A percentile compares a stretch with the other conserved stretches of the same genome.
phyloP scores from a whole-genome alignment of 768 basidiomycete species.

The Sarcodon aspratus region DNA sequence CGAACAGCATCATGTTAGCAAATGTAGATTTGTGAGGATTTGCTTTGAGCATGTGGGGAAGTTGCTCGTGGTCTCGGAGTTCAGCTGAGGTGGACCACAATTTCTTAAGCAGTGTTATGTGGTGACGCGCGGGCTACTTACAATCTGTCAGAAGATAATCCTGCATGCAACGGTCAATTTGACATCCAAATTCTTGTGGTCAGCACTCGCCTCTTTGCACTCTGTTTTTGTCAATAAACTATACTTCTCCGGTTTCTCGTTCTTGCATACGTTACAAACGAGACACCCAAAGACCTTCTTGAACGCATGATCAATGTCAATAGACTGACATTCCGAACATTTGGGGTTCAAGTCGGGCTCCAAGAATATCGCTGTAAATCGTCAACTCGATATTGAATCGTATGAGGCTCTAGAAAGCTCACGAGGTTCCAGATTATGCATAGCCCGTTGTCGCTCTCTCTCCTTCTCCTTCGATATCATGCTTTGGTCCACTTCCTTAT shows the following conservation, averaged over 20 bases:
- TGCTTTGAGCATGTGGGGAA: slow-evolving; percentile 89
- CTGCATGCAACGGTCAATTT: slow-evolving; percentile 21
- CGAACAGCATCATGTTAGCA: slow-evolving; percentile 98
- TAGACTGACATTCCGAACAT: slow-evolving; percentile 77
- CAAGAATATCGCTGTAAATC: slow-evolving; percentile 56
- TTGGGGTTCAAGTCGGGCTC: slow-evolving; percentile 69
- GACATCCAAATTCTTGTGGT: neutral
- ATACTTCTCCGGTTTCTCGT: slow-evolving; percentile 84
- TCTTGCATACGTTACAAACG: slow-evolving; percentile 87
- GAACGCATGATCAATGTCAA: slow-evolving; percentile 80
- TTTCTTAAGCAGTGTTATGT: neutral
- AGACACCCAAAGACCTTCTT: slow-evolving; percentile 73
- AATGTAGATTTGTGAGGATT: slow-evolving; percentile 94
- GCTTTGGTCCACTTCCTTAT: slow-evolving; percentile 71
- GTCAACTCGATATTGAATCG: slow-evolving; percentile 1
- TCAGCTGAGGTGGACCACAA: slow-evolving; percentile 48
- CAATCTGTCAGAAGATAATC: slow-evolving; percentile 94
- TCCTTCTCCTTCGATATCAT: slow-evolving; percentile 68
- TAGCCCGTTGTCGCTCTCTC: slow-evolving; percentile 65
- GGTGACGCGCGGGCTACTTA: slow-evolving; percentile 23
- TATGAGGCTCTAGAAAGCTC: slow-evolving; percentile 16
- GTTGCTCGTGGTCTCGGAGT: slow-evolving; percentile 78
- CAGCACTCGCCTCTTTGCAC: slow-evolving; percentile 71
- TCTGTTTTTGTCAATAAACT: slow-evolving; percentile 96
- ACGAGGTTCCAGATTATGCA: slow-evolving; percentile 72